phyloP scores from a whole-genome alignment of 306 rosid genomes.

The Fragaria ananassa region DNA sequence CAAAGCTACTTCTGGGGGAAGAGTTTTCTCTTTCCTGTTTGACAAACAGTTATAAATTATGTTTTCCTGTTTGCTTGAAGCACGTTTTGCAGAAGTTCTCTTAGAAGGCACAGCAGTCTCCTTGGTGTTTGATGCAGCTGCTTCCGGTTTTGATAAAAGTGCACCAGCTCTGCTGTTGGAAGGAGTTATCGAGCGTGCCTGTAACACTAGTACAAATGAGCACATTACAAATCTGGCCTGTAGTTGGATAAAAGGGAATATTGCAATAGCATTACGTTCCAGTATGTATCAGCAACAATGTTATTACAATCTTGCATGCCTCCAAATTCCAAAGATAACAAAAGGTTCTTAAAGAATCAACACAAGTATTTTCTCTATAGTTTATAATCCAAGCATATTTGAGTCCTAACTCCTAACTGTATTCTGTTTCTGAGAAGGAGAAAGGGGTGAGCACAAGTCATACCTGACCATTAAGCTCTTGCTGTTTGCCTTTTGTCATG shows the following conservation, averaged over 20 bases:
- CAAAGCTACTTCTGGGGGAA: conserved; percentile 38
- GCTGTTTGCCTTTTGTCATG: conserved; percentile 55
- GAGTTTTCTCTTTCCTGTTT: conserved; percentile 39
- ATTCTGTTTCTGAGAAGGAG: conserved; percentile 6
- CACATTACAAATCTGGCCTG: conserved; percentile 13
- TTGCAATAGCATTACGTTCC: not conserved
- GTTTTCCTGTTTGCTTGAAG: conserved; percentile 55
- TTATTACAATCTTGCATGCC: not conserved
- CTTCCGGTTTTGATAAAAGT: conserved; percentile 47
- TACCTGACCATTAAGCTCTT: conserved; percentile 82
- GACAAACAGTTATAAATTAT: conserved; percentile 44
- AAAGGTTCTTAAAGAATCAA: not conserved
- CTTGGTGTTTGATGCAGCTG: conserved; percentile 34
- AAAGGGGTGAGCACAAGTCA: conserved; percentile 24
- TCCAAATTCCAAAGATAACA: not conserved
- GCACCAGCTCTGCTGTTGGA: conserved; percentile 37
- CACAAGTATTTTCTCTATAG: not conserved
- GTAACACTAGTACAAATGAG: conserved; percentile 33
- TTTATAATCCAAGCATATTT: not conserved
- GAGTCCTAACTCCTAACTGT: not conserved
- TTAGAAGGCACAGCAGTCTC: conserved; percentile 38
- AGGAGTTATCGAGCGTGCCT: conserved; percentile 44
- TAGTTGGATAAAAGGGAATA: not conserved
- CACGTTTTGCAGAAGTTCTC: conserved; percentile 39
- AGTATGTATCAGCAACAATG: not conserved